Conservation (phyloP, 169 alveolate species). For the Plasmodium coatneyi region DNA sequence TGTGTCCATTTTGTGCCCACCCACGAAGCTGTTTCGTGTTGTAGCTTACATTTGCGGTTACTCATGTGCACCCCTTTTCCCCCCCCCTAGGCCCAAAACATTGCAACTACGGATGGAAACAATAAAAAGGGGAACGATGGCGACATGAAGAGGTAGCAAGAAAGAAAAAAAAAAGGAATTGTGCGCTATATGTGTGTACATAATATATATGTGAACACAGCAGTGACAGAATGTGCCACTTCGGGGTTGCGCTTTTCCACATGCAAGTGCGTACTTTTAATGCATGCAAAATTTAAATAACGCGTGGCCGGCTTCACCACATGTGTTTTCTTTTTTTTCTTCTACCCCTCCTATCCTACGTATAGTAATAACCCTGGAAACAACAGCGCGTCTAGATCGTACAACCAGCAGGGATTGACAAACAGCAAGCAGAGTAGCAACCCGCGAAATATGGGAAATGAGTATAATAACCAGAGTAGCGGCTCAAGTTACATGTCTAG, state of each 20-base stretch:
- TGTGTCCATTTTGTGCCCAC: not conserved
- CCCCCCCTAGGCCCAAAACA: conserved; percentile 11
- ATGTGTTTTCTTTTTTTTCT: not conserved
- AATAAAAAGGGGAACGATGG: conserved; percentile 41
- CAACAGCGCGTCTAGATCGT: not conserved
- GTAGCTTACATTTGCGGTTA: not conserved
- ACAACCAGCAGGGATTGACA: conserved; percentile 5
- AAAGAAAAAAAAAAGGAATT: not conserved
- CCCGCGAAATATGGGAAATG: not conserved
- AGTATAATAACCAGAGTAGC: conserved; percentile 21
- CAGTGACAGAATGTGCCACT: not conserved
- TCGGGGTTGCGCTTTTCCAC: not conserved
- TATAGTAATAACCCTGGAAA: conserved; percentile 1
- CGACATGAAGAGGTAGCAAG: conserved; percentile 8
- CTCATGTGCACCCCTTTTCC: not conserved
- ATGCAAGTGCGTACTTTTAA: not conserved
- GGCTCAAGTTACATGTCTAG: conserved; percentile 26
- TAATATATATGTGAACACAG: not conserved
- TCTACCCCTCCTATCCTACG: not conserved
- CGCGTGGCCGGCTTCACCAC: not conserved
- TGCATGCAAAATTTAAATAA: not conserved
- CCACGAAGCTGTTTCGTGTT: not conserved
- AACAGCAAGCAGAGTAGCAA: not conserved
- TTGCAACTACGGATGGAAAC: not conserved
- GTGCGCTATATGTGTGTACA: not conserved